Conservation (phyloP, 352 stramenopile species). For the Globisporangium emineosum region DNA sequence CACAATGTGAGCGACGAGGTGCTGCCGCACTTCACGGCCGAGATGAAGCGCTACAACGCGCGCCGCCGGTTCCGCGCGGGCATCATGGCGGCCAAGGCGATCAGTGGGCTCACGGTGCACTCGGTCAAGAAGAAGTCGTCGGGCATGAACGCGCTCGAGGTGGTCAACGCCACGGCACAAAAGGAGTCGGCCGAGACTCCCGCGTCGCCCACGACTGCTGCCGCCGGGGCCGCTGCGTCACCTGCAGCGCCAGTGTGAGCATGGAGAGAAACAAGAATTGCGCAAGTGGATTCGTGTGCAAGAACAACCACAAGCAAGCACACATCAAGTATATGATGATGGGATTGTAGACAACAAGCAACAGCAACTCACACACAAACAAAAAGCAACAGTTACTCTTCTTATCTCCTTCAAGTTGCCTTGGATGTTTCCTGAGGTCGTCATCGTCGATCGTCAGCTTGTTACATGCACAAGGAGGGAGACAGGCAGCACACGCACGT, state of each 20-base stretch:
- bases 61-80: conserved; percentile 71
- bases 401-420: background rate
- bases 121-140: conserved; percentile 51
- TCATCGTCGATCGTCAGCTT: background rate
- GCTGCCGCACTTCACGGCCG: conserved; percentile 85
- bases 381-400: conserved; percentile 11
- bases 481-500: background rate
- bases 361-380: background rate
- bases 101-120: conserved; percentile 33
- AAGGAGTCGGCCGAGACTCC: conserved; percentile 24
- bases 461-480: background rate
- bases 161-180: conserved; percentile 10
- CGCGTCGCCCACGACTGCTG: conserved; percentile 11
- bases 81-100: conserved; percentile 81
- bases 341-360: conserved; percentile 2
- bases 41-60: conserved; percentile 90
- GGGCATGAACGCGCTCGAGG: conserved; percentile 31
- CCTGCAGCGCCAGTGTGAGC: conserved; percentile 16
- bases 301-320: background rate
- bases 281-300: background rate
- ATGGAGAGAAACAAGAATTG: background rate
- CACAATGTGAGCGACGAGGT: conserved; percentile 66
- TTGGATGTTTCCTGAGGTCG: background rate
- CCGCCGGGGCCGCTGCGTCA: conserved; percentile 11
- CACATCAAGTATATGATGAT: background rate